Conservation (phyloP, 306 rosid species). For the Cicer cuneatum region DNA sequence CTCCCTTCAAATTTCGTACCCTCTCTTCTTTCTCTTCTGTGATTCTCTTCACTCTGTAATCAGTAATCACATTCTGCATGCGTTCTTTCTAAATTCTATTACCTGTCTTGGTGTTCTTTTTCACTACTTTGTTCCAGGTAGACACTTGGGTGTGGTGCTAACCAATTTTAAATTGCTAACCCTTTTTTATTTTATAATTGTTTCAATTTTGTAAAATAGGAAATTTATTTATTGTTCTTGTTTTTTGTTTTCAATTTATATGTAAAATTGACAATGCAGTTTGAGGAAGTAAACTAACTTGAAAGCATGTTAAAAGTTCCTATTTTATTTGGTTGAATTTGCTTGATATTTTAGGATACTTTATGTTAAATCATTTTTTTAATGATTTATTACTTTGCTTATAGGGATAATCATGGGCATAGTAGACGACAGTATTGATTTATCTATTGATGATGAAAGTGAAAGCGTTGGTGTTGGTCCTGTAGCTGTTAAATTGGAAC, state of each 20-base stretch:
- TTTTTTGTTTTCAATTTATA: not conserved
- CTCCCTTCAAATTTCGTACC: not conserved
- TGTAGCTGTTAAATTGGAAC: slow-evolving; percentile 62
- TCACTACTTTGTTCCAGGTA: not conserved
- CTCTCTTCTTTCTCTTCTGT: not conserved
- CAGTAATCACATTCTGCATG: not conserved
- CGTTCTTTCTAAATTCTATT: not conserved
- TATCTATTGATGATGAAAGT: slow-evolving; percentile 76
- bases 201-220: not conserved
- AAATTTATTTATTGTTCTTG: not conserved
- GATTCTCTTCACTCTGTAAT: not conserved
- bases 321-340: slow-evolving; percentile 24
- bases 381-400: slow-evolving; percentile 43
- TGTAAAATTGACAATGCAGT: not conserved
- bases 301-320: not conserved
- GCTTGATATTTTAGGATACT: not conserved
- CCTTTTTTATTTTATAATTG: not conserved
- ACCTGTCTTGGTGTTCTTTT: not conserved
- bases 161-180: not conserved
- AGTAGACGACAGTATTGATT: slow-evolving; percentile 65
- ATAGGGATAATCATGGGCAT: slow-evolving; percentile 58
- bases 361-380: slow-evolving; percentile 23
- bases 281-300: slow-evolving; percentile 9
- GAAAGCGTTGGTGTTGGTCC: slow-evolving; percentile 50
- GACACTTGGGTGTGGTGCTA: too few species aligned